Conservation (phyloP, 495 filamentous ascomycete species). For the Glarea lozoyensis region DNA sequence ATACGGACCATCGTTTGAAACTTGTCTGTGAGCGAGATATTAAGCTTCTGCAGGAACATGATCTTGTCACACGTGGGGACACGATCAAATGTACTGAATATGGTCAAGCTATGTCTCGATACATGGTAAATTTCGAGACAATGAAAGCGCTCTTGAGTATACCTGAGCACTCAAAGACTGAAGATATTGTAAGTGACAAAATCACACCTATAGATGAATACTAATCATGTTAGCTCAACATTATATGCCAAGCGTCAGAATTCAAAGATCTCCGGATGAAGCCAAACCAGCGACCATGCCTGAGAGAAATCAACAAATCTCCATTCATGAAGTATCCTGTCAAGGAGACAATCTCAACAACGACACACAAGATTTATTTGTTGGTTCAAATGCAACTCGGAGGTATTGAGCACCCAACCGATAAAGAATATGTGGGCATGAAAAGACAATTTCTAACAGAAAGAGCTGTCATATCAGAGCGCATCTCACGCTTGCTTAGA, state of each 20-base stretch:
- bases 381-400: conserved; percentile 78
- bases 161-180: conserved; percentile 47
- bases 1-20: conserved; percentile 62
- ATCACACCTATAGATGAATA: too few species aligned
- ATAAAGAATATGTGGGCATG: conserved; percentile 47
- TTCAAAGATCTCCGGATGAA: conserved; percentile 73
- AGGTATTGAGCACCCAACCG: conserved; percentile 56
- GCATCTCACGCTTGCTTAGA: conserved; percentile 64
- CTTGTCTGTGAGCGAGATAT: conserved; percentile 78
- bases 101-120: conserved; percentile 86
- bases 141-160: conserved; percentile 72
- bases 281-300: conserved; percentile 61
- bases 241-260: conserved; percentile 63
- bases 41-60: conserved; percentile 50
- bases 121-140: conserved; percentile 84
- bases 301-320: conserved; percentile 74
- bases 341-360: conserved; percentile 61
- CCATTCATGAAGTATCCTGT: conserved; percentile 67
- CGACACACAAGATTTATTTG: conserved; percentile 79
- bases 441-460: conserved; percentile 58
- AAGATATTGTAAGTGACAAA: conserved; percentile 57
- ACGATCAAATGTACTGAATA: conserved; percentile 62
- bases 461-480: conserved; percentile 61
- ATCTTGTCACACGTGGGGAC: conserved; percentile 43
- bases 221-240: conserved; percentile 48